phyloP scores from a whole-genome alignment of 1,284 basidiomycete species.

The Papiliotrema fonsecae region DNA sequence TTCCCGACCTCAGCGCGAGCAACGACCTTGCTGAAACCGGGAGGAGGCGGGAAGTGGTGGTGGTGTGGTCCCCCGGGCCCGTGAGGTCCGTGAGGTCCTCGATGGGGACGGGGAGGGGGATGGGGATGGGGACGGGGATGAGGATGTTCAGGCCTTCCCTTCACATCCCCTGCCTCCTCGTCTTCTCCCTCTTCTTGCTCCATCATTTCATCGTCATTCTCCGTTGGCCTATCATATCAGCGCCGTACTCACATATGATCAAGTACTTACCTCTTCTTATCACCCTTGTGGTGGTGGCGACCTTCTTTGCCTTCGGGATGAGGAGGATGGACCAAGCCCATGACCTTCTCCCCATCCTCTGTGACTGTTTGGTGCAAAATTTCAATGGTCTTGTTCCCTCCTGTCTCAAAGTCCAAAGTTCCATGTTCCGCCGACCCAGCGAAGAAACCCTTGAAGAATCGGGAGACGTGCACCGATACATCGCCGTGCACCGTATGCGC shows the following conservation, averaged over 20 bases:
- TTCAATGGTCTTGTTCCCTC: slow-evolving; percentile 17
- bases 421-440: slow-evolving; percentile 19
- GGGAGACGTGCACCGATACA: slow-evolving; percentile 25
- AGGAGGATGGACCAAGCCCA: slow-evolving; percentile 20
- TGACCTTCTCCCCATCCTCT: slow-evolving; percentile 17
- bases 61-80: slow-evolving; percentile 8
- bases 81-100: slow-evolving; percentile 5
- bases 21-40: slow-evolving; percentile 19
- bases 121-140: no score
- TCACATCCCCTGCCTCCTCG: no score
- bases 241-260: neutral
- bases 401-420: slow-evolving; percentile 13
- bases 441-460: slow-evolving; percentile 29
- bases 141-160: neutral
- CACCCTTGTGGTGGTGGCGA: neutral
- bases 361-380: slow-evolving; percentile 16
- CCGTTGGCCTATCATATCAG: neutral
- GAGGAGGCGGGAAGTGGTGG: slow-evolving; percentile 20
- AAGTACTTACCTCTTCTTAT: no score
- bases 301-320: neutral
- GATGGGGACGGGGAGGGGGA: slow-evolving; percentile 11
- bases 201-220: neutral
- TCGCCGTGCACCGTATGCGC: slow-evolving; percentile 43
- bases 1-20: slow-evolving; percentile 27
- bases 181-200: neutral